phyloP scores from a whole-genome alignment of 306 rosid genomes.

The Coriaria nepalensis region DNA sequence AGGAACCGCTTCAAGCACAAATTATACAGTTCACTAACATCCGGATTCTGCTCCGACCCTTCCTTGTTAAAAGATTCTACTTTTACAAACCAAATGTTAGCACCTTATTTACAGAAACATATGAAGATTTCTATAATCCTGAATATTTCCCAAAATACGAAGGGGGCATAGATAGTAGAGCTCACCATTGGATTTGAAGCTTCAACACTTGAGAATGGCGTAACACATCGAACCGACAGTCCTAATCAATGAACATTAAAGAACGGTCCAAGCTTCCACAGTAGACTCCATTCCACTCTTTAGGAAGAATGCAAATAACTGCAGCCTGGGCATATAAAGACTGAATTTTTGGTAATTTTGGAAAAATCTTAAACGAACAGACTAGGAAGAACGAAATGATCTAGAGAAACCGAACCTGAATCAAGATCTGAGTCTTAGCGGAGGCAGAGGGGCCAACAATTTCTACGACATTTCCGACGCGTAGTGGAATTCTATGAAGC shows the following conservation, averaged over 20 bases:
- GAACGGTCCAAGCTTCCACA: slow-evolving; percentile 57
- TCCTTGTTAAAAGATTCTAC: slow-evolving; percentile 11
- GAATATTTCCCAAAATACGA: neutral
- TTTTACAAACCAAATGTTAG: neutral
- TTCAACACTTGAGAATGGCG: slow-evolving; percentile 47
- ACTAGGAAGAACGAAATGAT: no score
- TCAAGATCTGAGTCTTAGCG: slow-evolving; percentile 66
- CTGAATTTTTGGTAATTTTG: neutral
- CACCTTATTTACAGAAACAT: neutral
- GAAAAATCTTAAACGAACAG: neutral
- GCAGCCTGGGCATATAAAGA: slow-evolving; percentile 27
- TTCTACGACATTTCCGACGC: slow-evolving; percentile 74
- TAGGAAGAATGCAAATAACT: slow-evolving; percentile 59
- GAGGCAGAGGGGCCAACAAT: slow-evolving; percentile 73
- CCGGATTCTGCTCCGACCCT: slow-evolving; percentile 7
- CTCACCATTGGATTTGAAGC: slow-evolving; percentile 46
- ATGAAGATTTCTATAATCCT: neutral
- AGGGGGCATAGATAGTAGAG: neutral
- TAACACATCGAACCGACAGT: slow-evolving; percentile 52
- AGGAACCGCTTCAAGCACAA: slow-evolving; percentile 66
- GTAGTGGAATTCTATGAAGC: slow-evolving; percentile 67
- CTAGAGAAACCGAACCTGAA: slow-evolving; percentile 23
- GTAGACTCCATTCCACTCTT: slow-evolving; percentile 49
- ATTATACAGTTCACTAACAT: slow-evolving; percentile 19
- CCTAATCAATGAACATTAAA: slow-evolving; percentile 65